Base-by-base conservation (phyloP, 2,329 filamentous ascomycete species). In the Epichloe amarillans region DNA sequence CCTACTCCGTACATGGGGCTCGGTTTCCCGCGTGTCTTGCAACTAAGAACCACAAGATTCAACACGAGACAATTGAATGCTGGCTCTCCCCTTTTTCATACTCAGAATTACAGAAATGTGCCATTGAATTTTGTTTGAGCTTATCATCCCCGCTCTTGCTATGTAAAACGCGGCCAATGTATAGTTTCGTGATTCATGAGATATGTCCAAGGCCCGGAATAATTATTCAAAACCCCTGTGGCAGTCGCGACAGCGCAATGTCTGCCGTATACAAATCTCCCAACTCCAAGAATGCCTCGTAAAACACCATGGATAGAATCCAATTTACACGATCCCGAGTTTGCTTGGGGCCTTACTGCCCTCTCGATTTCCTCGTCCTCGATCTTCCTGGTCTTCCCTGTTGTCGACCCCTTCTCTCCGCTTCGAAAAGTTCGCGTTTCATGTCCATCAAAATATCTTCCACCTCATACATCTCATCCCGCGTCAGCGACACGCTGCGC, bases 381-480 rank as follows among this genome's bases (percentile, higher is more conserved):
- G 59, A 45, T 69, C 44, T 44, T 23, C 21, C 40, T 26, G 35
- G 43, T 21, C 33, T 40, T 36, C 41, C 35, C 45, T 52, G 35
- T 35, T 41, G 11, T 50, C 55, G 65, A 38, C 77, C 75, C 54
- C 84, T 74, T 59, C 72, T 72, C 59, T 82, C 82, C 15, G 86
- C 87, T 51, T 83, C 79, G 63, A 85, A 86, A 48, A 90, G 74
- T 63, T 85, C 81, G 55, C 78, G 75, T 64, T 86, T 83, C 56
- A 91, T 79, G 63, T 91, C 84, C 70, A 90, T 87, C 62, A 93
- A 73, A 58, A 88, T 69, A 61, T 90, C 84, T 61, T 93, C 87
- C 56, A 93, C 74, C 62, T 83, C 75, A 53, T 82, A 75, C 49
- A 88, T 78, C 54, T 87, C 81, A 11, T 77, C 72, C 11, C 79